Base-by-base conservation (phyloP, 2,329 filamentous ascomycete species). In the Fusarium nematophilum region DNA sequence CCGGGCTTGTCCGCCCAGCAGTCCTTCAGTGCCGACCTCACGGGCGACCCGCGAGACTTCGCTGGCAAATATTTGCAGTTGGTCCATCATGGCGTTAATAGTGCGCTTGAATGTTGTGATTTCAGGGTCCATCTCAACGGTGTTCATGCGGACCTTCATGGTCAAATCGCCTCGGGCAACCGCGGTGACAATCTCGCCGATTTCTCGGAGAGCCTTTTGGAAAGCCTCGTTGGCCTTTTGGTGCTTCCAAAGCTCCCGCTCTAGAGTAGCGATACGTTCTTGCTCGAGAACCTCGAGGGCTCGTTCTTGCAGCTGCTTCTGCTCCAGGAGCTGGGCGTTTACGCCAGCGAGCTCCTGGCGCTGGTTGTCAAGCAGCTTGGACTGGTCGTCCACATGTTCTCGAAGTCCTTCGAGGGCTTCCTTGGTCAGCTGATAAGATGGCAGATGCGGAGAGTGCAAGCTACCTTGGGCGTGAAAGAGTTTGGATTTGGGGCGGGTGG, bases 81-180 rank as follows among this genome's bases (percentile, higher is more conserved):
- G 94, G 73, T 98, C 94, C 87, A 98, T 96, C 94, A 98, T 98
- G 66, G 91, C 96, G 75, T 98, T 98, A 80, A 98, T 98, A 59
- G 94, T 97, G 70, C 92, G 89, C 79, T 98, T 98, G 82, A 98
- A 98, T 9, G 92, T 93, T 23, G 93, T 95, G 71, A 98, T 98
- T 82, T 98, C 94, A 23, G 93, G 93, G 82, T 98, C 94, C 90
- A 97, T 95, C 79, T 98, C 94, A 65, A 96, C 90, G 4, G 91
- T 91, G 73, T 97, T 95, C 75, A 98, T 96, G 70, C 94, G 87
- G 62, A 97, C 94, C 79, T 97, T 96, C 83, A 97, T 97, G 75
- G 93, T 97, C 58, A 98, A 83, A 73, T 98, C 94, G 77, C 94
- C 94, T 70, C 92, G 92, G 53, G 94, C 95, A 65, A 98, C 95